Evolutionary conservation across 108 stramenopile species (phyloP).

Genomic region (Epithemia pelagica): DNA sequence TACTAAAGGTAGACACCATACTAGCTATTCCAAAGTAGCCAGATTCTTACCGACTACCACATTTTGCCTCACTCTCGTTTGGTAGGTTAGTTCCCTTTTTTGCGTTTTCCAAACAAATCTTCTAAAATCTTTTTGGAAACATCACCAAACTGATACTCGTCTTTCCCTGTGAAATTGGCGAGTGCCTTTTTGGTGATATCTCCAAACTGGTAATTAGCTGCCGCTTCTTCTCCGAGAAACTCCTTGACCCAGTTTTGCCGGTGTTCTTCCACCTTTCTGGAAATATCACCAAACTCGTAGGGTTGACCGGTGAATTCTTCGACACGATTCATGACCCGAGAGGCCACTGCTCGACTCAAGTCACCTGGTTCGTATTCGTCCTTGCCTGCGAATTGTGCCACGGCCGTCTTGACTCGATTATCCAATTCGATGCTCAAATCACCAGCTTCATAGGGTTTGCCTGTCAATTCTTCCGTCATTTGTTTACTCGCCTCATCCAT

Average conservation of each 20-base stretch:
- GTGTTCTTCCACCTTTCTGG: conserved; percentile 42
- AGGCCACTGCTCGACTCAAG: conserved; percentile 21
- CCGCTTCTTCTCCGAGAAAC: conserved; percentile 66
- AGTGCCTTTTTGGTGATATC: conserved; percentile 63
- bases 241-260: conserved; percentile 56
- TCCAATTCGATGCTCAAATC: conserved; percentile 62
- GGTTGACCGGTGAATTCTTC: conserved; percentile 16
- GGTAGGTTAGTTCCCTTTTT: conserved; percentile 3
- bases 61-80: too few species aligned
- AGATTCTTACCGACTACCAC: too few species aligned
- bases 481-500: conserved; percentile 51
- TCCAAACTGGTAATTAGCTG: conserved; percentile 56
- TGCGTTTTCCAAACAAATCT: conserved; percentile 44
- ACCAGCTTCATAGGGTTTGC: conserved; percentile 76
- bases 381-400: conserved; percentile 62
- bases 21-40: too few species aligned
- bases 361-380: conserved; percentile 72
- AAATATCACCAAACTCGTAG: conserved; percentile 19
- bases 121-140: conserved; percentile 64
- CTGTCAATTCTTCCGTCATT: conserved; percentile 53
- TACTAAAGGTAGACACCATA: too few species aligned
- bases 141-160: conserved; percentile 67
- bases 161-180: conserved; percentile 62
- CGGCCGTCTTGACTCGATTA: conserved; percentile 42
- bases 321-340: conserved; percentile 4